Evolutionary conservation across 306 rosid species (phyloP), one percentile per base, ranked within the genome.

Genomic region (Pyrus pyrifolia): DNA sequence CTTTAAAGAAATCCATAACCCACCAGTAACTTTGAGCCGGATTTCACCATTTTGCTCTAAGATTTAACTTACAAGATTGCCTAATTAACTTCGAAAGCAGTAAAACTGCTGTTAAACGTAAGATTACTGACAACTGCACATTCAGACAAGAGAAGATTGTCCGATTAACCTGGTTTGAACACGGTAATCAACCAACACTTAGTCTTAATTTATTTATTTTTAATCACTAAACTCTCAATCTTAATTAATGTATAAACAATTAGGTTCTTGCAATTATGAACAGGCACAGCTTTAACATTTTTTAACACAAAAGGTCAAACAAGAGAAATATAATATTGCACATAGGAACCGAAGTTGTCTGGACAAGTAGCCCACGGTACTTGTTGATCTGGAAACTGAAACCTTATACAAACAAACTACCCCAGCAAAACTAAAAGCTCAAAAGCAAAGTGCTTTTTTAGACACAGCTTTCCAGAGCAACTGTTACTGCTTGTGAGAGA

Each of bases 381-480:
- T 15, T 35, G 57, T 61, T 23, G 70, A 71, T 78, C 65, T 23
- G 35, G 31, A 42, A 21, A 60, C 38, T 13, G 42, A 2, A 8
- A 8, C 8, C 11, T 21, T 4, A 4, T 45, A 38, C 5, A 68
- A 73, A 60, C 38, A 57, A n/a, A 12, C 67, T 5, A 8, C 44
- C 59, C 42, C 31, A 60, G 13, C 31, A 18, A 15, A 11, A 45
- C 14, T 49, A 27, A 0, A 25, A 52, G 57, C 13, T 49, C 19
- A 15, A 49, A 44, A 18, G 70, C 45, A 40, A 46, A 5, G 8
- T 5, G 58, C 72, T 51, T 49, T 80, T 57, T 52, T 4, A 77
- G 66, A 69, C 51, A 67, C 83, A 67, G 88, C 74, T 78, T 81
- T 83, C 85, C 76, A 71, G 83, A 78, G 3, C 49, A 0, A 18